Base-by-base conservation (phyloP, 2,329 filamentous ascomycete species). In the Chaetomiaceae sp. region DNA sequence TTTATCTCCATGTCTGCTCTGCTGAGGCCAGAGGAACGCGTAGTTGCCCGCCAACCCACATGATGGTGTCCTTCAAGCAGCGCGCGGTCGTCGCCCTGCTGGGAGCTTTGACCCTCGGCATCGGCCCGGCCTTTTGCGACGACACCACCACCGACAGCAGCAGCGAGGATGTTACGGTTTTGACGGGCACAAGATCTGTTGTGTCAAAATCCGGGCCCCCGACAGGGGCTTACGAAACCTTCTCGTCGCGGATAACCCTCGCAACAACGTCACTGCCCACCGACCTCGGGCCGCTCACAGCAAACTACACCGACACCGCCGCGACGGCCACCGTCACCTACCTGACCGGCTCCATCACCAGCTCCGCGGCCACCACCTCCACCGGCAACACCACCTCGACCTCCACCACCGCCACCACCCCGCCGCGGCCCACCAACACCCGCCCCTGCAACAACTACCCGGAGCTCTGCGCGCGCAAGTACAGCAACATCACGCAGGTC, bases 401-500 rank as follows among this genome's bases (percentile, higher is more conserved):
- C 27, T 61, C 62, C 17, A 74, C 70, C 30, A 63, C 65, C 30
- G 71, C 64, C 30, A 71, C 73, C 11, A 63, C 68, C 10, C 67
- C 66, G 20, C 65, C 62, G 3, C 52, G 55, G 41, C 73, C 82
- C 1, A 78, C 76, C 37, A 91, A 90, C 64, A 90, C 85, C 0
- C 80, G 81, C 49, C 81, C 86, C 4, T 94, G 88, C 72, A 94
- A 94, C 66, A 81, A 81, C 62, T 81, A 86, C 56, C 67, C 83
- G 19, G 86, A 91, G 65, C 81, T 93, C 58, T 94, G 88, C 69
- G 68, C 67, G 6, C 78, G 86, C 49, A 82, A 79, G 56, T 94
- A 89, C 66, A 81, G 83, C 72, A 90, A 93, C 63, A 83, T 93
- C 64, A 90, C 86, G 47, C 74, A 86, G 58, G 77, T 94, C 1